Conservation (phyloP, 306 rosid species). For the Cicer bijugum region DNA sequence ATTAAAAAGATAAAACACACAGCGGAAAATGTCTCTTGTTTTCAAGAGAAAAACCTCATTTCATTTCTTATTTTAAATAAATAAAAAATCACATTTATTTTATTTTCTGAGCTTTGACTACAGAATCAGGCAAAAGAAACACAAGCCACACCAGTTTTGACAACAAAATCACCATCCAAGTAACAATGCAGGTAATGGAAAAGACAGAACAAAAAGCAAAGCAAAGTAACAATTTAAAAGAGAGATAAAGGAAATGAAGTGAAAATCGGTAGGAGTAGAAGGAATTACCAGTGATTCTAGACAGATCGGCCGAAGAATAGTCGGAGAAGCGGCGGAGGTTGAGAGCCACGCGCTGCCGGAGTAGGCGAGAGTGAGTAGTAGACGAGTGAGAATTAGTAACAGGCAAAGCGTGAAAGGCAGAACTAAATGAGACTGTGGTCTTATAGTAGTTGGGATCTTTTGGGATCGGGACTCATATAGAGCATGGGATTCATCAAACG, state of each 20-base stretch:
- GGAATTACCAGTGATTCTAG: constrained; percentile 25
- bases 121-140: background rate
- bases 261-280: background rate
- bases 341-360: constrained; percentile 35
- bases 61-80: background rate
- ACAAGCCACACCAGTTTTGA: background rate
- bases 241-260: background rate
- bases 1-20: background rate
- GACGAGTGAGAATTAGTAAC: background rate
- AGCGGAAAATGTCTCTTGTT: too few relatives aligned
- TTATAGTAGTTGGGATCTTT: background rate
- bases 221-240: background rate
- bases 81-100: background rate
- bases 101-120: background rate
- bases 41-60: background rate
- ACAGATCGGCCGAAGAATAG: background rate
- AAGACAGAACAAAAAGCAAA: background rate
- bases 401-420: background rate
- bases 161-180: background rate
- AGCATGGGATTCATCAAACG: too few relatives aligned
- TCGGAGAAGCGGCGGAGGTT: background rate
- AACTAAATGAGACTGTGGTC: background rate
- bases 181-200: constrained; percentile 28
- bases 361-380: background rate
- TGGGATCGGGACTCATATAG: constrained; percentile 18